Evolutionary conservation across 768 basidiomycete species (phyloP).

Genomic region (Amanita inopinata): DNA sequence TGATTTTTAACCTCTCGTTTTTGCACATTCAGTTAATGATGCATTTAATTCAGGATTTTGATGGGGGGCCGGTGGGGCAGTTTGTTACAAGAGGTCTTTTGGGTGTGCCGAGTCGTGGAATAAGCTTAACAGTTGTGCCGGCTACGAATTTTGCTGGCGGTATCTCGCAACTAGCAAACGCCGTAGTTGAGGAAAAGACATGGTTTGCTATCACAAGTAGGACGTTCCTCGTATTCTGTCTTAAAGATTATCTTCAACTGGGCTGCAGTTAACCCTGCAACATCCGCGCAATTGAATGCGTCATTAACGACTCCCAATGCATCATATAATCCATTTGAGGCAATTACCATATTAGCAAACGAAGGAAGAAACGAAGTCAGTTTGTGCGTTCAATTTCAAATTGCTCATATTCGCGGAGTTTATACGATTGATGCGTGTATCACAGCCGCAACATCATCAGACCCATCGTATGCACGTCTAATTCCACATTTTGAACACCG

Average conservation of each 20-base stretch:
- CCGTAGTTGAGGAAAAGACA: slow-evolving; percentile 35
- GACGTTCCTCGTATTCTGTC: slow-evolving; percentile 11
- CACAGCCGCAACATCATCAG: slow-evolving; percentile 22
- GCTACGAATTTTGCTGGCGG: slow-evolving; percentile 33
- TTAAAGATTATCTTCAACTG: not conserved
- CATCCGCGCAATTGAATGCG: slow-evolving; percentile 25
- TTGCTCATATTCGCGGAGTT: not conserved
- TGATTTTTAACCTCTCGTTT: too few species aligned
- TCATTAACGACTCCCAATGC: slow-evolving; percentile 29
- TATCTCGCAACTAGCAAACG: slow-evolving; percentile 27
- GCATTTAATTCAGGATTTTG: slow-evolving; percentile 62
- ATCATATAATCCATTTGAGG: slow-evolving; percentile 36
- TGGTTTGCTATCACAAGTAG: slow-evolving; percentile 48
- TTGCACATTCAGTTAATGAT: too few species aligned
- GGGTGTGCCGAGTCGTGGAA: slow-evolving; percentile 16
- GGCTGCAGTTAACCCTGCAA: slow-evolving; percentile 29
- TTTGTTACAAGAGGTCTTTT: slow-evolving; percentile 26
- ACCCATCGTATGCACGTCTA: slow-evolving; percentile 18
- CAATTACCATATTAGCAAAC: slow-evolving; percentile 37
- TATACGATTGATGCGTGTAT: slow-evolving; percentile 7
- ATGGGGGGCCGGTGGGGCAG: slow-evolving; percentile 38
- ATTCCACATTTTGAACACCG: not conserved
- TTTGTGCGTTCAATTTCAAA: slow-evolving; percentile 31
- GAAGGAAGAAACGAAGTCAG: slow-evolving; percentile 55
- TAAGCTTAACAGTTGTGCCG: slow-evolving; percentile 33